phyloP scores from a whole-genome alignment of 164 flowering plant species.

The Aristolochia californica region DNA sequence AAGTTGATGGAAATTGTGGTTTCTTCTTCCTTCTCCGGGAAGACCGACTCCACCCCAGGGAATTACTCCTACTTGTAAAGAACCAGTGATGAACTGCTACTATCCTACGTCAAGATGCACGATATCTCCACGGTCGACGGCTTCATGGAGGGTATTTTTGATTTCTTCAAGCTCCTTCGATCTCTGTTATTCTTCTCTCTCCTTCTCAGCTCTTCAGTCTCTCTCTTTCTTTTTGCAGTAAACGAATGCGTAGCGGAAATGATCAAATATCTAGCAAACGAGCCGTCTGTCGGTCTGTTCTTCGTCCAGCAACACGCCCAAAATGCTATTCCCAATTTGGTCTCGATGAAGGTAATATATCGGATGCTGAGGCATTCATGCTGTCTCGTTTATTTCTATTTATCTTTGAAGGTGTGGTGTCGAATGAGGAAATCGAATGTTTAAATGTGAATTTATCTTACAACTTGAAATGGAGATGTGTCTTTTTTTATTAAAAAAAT shows the following conservation, averaged over 20 bases:
- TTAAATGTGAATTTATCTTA: background rate
- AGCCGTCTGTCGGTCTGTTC: conserved; percentile 91
- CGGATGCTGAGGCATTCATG: background rate
- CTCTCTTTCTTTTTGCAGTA: conserved; percentile 10
- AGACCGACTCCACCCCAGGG: background rate
- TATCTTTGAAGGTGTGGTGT: background rate
- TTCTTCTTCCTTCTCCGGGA: background rate
- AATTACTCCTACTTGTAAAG: background rate
- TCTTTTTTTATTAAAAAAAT: background rate
- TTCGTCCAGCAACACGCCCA: conserved; percentile 79
- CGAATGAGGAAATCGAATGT: background rate
- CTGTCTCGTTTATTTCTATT: background rate
- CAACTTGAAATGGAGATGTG: background rate
- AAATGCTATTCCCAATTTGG: conserved; percentile 57
- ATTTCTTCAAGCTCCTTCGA: background rate
- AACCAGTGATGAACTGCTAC: conserved; percentile 12
- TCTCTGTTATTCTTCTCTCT: background rate
- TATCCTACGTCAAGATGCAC: conserved; percentile 14
- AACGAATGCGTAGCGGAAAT: conserved; percentile 58
- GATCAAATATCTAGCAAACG: conserved; percentile 83
- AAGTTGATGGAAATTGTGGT: too few species aligned
- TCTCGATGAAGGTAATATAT: conserved; percentile 30
- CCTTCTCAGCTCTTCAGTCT: background rate
- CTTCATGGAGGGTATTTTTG: conserved; percentile 19
- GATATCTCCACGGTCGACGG: conserved; percentile 29